A percentile compares a stretch with the other conserved stretches of the same genome.
Conservation (phyloP, 371 early-diverging fungal species). For the Entomophthora muscae region DNA sequence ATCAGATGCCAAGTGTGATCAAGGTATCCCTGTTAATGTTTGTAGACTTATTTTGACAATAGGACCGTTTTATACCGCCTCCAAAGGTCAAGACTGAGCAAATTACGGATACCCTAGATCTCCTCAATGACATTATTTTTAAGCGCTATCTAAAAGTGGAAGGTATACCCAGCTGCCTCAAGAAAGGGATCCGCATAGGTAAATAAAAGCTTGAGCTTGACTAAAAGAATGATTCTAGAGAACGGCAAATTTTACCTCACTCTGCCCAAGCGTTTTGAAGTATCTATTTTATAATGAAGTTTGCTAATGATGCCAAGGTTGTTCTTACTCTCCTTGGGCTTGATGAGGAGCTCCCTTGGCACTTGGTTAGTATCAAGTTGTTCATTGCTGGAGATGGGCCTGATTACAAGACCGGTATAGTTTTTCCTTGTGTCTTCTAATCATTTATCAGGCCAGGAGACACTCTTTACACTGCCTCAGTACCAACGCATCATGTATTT, state of each 20-base stretch:
- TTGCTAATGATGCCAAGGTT: neutral
- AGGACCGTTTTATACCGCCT: neutral
- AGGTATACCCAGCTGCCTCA: neutral
- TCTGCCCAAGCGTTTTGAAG: neutral
- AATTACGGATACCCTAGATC: neutral
- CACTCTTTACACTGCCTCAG: neutral
- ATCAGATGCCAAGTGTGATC: neutral
- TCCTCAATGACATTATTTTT: neutral
- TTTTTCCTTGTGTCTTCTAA: neutral
- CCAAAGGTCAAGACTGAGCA: neutral
- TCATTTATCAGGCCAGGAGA: neutral
- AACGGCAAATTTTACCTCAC: neutral
- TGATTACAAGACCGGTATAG: neutral
- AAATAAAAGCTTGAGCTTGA: neutral
- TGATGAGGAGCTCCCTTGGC: conserved; percentile 1
- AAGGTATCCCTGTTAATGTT: neutral
- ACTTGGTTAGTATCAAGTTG: conserved; percentile 1
- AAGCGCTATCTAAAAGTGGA: neutral
- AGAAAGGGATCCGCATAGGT: neutral
- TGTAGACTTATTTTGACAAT: neutral
- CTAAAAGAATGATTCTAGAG: neutral
- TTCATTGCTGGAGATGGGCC: conserved; percentile 1
- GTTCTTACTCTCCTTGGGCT: neutral
- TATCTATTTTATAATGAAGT: neutral
- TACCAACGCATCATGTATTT: conserved; percentile 1